These are phyloP conservation scores for Symmetrospora coprosmae DNA, from an alignment of 768 basidiomycete species.

Conservation along the genomic window DNA sequence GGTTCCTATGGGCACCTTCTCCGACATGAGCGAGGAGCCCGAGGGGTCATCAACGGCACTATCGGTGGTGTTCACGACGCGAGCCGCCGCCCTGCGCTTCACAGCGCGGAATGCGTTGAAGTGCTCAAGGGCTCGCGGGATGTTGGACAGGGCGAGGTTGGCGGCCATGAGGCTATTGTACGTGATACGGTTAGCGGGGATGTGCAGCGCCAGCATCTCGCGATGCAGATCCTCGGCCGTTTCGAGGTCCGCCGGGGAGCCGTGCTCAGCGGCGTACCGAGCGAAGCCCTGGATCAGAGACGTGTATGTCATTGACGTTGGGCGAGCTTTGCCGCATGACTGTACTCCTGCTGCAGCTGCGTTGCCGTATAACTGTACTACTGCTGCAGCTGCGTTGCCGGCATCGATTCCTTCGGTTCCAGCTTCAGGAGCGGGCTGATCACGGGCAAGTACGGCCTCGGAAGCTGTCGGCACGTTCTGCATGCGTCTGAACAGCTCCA, in stretches of 20 bases:
- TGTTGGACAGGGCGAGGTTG: conserved; percentile 45
- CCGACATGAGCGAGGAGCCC: not conserved
- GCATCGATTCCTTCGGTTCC: too few species aligned
- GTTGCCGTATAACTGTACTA: conserved; percentile 26
- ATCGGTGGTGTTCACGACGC: too few species aligned
- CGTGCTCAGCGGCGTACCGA: conserved; percentile 44
- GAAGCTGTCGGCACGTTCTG: too few species aligned
- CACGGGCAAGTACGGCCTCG: too few species aligned
- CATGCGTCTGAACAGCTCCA: conserved; percentile 63
- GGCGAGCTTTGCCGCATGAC: conserved; percentile 36
- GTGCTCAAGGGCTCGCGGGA: not conserved
- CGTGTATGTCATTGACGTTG: conserved; percentile 75
- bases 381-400: conserved; percentile 29
- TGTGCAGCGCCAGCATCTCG: conserved; percentile 48
- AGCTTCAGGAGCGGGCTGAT: too few species aligned
- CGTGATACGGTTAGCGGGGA: conserved; percentile 49
- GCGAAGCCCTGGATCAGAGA: conserved; percentile 59
- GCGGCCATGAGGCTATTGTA: conserved; percentile 67
- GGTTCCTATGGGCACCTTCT: conserved; percentile 2
- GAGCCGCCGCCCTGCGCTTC: conserved; percentile 16
- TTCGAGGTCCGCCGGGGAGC: conserved; percentile 24
- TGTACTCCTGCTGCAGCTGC: conserved; percentile 17
- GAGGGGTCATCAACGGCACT: too few species aligned
- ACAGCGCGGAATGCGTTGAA: not conserved
- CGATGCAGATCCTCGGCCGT: conserved; percentile 43